Percentiles rank a stretch among this genome's conserved stretches.
Evolutionary conservation across 805 yeast species (phyloP).

Genomic region (Candida saitoana): DNA sequence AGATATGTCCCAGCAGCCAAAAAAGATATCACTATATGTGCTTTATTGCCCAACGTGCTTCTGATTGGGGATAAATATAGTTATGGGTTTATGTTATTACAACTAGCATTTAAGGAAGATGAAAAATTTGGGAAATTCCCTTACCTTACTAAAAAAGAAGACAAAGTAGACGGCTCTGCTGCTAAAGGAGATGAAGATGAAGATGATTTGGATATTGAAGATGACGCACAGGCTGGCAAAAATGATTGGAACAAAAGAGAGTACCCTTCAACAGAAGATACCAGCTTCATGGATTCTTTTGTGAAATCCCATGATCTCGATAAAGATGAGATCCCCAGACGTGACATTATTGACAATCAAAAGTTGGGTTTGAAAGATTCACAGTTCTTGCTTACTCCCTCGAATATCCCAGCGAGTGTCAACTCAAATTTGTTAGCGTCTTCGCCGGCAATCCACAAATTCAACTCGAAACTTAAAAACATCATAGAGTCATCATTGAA

Average conservation of each 20-base stretch:
- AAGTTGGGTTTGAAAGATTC: conserved; percentile 12
- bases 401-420: conserved; percentile 3
- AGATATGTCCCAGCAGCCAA: conserved; percentile 53
- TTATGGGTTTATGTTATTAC: conserved; percentile 46
- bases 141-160: conserved; percentile 11
- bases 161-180: conserved; percentile 3
- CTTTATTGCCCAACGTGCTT: conserved; percentile 44
- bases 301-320: conserved; percentile 24
- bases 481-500: conserved; percentile 21
- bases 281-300: conserved; percentile 28
- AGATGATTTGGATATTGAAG: conserved; percentile 1
- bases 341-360: conserved; percentile 12
- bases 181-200: conserved; percentile 10
- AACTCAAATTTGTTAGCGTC: conserved; percentile 19
- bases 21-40: conserved; percentile 49
- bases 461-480: conserved; percentile 19
- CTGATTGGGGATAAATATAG: conserved; percentile 15
- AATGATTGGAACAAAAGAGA: conserved; percentile 6
- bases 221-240: conserved; percentile 4
- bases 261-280: conserved; percentile 1
- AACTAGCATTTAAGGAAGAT: conserved; percentile 75
- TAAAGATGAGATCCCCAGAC: conserved; percentile 4
- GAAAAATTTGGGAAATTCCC: conserved; percentile 57
- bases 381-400: conserved; percentile 7
- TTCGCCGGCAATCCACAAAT: conserved; percentile 30